Evolutionary conservation across 2,329 filamentous ascomycete genomes (phyloP), one percentile per base, ranked within the genome.

Genomic region (Alternaria ethzedia): DNA sequence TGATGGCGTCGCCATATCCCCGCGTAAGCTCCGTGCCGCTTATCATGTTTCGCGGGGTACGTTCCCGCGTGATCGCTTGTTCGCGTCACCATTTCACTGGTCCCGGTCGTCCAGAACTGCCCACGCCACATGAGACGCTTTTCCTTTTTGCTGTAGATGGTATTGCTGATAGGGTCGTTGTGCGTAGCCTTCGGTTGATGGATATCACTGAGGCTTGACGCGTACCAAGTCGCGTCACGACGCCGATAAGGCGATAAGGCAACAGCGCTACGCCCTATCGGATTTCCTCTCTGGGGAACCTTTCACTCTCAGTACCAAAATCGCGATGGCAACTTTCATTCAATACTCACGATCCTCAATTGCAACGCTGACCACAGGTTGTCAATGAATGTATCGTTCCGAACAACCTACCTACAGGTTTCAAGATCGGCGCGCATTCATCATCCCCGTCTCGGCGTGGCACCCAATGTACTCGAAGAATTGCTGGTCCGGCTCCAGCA

Each of bases 381-480:
- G 1, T 32, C 30, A 32, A 32, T 32, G 13, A 32, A 2, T 2
- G 30, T 15, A 32, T 32, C 13, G 30, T 32, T 32, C 13, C 3
- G 11, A 21, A 12, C 49, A 23, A 55, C 4, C 11, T 43, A 21
- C 17, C 23, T 45, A 45, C 45, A n/a, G 43, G 12, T 30, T 20
- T 23, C 25, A 32, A 13, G 30, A 20, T 44, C 15, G 13, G 8
- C 28, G 20, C 15, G 57, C 23, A 36, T 59, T 66, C 30, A 74
- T 23, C 76, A 83, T 80, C 1, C 79, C 79, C 2, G 75, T 81
- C 20, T 70, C 72, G 6, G 63, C 60, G 68, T 83, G 81, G 46
- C 81, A 83, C 8, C 72, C 76, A 11, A 83, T 65, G 63, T 83
- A 83, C 72, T 83, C 82, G 60, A 83, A 82, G 6, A 74, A 61